A percentile compares a stretch with the other conserved stretches of the same genome.
phyloP scores from a whole-genome alignment of 352 stramenopile species.

The Phytopythium ostracodes region DNA sequence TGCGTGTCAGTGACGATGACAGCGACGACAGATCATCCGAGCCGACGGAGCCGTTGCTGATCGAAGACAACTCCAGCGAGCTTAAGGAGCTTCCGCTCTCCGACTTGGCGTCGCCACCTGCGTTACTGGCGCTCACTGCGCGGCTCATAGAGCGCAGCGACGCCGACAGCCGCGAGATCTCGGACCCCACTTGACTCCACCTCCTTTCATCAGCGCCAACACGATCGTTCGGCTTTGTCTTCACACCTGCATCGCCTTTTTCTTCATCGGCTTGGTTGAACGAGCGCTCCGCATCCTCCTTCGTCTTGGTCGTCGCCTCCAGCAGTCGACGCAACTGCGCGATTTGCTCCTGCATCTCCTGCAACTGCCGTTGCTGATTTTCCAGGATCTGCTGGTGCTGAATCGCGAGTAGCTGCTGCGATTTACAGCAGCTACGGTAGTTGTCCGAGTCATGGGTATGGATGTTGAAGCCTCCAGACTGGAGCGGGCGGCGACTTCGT shows the following conservation, averaged over 20 bases:
- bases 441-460: conserved; percentile 7
- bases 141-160: conserved; percentile 12
- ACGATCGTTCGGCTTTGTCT: neutral
- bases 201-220: neutral
- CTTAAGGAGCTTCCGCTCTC: conserved; percentile 30
- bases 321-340: conserved; percentile 43
- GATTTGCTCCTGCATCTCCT: conserved; percentile 75
- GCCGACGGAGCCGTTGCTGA: conserved; percentile 36
- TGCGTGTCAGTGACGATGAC: conserved; percentile 47
- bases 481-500: neutral
- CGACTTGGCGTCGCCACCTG: conserved; percentile 10
- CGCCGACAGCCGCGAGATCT: conserved; percentile 19
- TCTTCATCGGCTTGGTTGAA: conserved; percentile 10
- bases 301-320: conserved; percentile 18
- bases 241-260: neutral
- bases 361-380: conserved; percentile 65
- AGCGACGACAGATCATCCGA: conserved; percentile 56
- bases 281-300: conserved; percentile 11
- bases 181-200: neutral
- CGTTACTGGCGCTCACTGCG: conserved; percentile 3
- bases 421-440: conserved; percentile 51
- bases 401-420: conserved; percentile 59
- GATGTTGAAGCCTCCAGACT: neutral
- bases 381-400: conserved; percentile 78
- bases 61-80: conserved; percentile 59